phyloP scores from a whole-genome alignment of 495 filamentous ascomycete genomes.

The Penicillium mononematosum region DNA sequence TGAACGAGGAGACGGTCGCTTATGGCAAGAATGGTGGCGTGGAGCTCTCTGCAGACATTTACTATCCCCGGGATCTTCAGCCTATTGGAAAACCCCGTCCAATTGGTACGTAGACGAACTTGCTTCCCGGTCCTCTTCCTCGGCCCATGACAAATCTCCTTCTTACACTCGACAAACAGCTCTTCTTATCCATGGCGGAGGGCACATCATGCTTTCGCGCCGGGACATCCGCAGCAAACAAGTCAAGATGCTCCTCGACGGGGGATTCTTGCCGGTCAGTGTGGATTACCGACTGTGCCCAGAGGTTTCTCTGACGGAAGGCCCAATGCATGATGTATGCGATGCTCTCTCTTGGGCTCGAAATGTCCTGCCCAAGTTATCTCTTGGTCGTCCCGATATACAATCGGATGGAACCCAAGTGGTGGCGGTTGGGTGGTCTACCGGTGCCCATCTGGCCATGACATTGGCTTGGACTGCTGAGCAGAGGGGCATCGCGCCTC shows the following conservation, averaged over 20 bases:
- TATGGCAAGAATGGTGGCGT: background rate
- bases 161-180: conserved; percentile 1
- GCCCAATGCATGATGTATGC: conserved; percentile 47
- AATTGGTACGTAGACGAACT: conserved; percentile 4
- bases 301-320: conserved; percentile 46
- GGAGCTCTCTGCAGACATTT: conserved; percentile 2
- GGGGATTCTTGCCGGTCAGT: conserved; percentile 51
- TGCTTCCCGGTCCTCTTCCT: background rate
- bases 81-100: background rate
- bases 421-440: conserved; percentile 55
- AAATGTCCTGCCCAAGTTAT: conserved; percentile 31
- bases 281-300: conserved; percentile 57
- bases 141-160: background rate
- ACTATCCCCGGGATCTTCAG: background rate
- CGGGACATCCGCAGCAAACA: conserved; percentile 45
- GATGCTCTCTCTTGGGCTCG: conserved; percentile 48
- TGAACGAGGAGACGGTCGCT: background rate
- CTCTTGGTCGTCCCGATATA: conserved; percentile 26
- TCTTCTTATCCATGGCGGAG: conserved; percentile 50
- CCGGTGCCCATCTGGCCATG: conserved; percentile 53
- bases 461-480: conserved; percentile 40
- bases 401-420: conserved; percentile 37
- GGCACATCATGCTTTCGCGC: conserved; percentile 47
- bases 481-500: conserved; percentile 31
- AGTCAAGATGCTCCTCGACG: conserved; percentile 33